These are phyloP conservation scores for Pseudogymnoascus destructans DNA, from an alignment of 2,329 filamentous ascomycete species.

Conservation along the genomic window DNA sequence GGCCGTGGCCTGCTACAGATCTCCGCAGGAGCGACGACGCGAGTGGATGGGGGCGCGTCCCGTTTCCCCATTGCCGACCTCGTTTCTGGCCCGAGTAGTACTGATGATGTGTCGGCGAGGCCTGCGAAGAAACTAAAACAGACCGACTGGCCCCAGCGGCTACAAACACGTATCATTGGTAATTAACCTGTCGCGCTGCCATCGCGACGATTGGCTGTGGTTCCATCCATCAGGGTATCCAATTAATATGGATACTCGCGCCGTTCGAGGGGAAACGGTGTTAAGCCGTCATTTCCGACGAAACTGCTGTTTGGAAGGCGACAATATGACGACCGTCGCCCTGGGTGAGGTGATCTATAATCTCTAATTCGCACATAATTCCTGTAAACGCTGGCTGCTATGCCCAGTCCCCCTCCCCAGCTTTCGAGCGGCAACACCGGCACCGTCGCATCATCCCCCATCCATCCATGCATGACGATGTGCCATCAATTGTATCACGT, in stretches of 20 bases:
- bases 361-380: not conserved
- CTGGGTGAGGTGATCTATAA: not conserved
- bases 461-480: too few relatives aligned
- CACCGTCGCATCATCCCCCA: not conserved
- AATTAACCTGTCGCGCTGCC: not conserved
- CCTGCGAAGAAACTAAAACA: not conserved
- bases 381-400: not conserved
- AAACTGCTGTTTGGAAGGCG: not conserved
- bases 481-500: not conserved
- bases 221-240: not conserved
- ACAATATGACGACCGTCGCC: not conserved
- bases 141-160: not conserved
- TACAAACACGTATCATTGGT: not conserved
- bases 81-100: conserved; percentile 6
- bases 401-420: not conserved
- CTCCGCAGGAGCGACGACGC: not conserved
- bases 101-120: not conserved
- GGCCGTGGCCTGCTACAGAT: not conserved
- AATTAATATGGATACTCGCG: conserved; percentile 1
- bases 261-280: not conserved
- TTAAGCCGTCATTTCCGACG: not conserved
- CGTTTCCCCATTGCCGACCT: conserved; percentile 2
- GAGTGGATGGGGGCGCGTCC: conserved; percentile 5
- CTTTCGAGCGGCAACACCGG: not conserved
- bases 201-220: not conserved